Conservation (phyloP, 2,329 filamentous ascomycete genomes). For the Trichoderma sp. region DNA sequence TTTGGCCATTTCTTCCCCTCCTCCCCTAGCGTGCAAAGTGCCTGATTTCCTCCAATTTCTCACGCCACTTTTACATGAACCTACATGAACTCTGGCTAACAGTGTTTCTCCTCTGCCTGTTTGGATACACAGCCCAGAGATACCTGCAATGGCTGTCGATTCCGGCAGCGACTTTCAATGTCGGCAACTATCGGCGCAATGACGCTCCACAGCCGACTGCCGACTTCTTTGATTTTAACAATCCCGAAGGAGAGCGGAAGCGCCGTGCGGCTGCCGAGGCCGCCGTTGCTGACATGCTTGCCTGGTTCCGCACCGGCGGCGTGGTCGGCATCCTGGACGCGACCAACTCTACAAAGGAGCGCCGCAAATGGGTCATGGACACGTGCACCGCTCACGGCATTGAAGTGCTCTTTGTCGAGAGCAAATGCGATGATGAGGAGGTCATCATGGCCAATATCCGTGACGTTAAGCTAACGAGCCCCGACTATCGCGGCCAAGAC, state of each 20-base stretch:
- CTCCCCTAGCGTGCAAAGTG: constrained; percentile 4
- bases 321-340: constrained; percentile 93
- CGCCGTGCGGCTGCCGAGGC: constrained; percentile 86
- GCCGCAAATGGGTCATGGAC: constrained; percentile 88
- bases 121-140: constrained; percentile 65
- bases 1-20: background rate
- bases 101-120: background rate
- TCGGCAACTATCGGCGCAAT: constrained; percentile 89
- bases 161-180: constrained; percentile 91
- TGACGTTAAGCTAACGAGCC: constrained; percentile 94
- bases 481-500: constrained; percentile 92
- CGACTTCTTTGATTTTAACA: constrained; percentile 91
- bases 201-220: constrained; percentile 87
- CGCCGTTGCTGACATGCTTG: constrained; percentile 88
- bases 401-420: constrained; percentile 94
- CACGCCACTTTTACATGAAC: constrained; percentile 8
- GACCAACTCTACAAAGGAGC: constrained; percentile 89
- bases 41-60: constrained; percentile 8
- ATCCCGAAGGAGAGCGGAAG: constrained; percentile 85
- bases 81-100: background rate
- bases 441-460: constrained; percentile 98
- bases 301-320: constrained; percentile 81
- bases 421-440: constrained; percentile 92
- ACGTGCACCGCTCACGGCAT: constrained; percentile 72
- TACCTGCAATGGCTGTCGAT: constrained; percentile 98